Base-by-base conservation (phyloP, 495 filamentous ascomycete genomes). In the Penicillium soppii region DNA sequence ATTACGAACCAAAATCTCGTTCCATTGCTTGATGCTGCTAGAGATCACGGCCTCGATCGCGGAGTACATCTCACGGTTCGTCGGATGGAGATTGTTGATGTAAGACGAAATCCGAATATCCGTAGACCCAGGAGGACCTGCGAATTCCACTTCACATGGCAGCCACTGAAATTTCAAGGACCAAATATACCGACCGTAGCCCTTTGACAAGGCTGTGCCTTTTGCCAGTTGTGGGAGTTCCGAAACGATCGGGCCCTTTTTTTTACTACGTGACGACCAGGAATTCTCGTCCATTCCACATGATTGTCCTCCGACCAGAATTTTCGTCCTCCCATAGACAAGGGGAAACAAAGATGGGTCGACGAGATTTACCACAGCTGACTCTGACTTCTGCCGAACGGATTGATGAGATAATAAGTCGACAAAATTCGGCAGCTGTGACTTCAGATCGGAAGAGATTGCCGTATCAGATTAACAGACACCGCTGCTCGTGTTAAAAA, bases 61-160 rank as follows among this genome's bases (percentile, higher is more conserved):
- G 9, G 46, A 25, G 35, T 56, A 56, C 10, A 36, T 23, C 32
- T 56, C 26, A 8, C 6, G 4, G 25, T 69, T 45, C 0, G n/a
- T 25, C 0, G 84, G 82, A 54, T 85, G 79, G 0, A 86, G 57
- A 50, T 86, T 87, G 56, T 87, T 87, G 65, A 87, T 77, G 52
- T 86, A 82, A 20, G 63, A 70, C 53, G 38, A 46, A 58, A 53
- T 16, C 48, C 23, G 27, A 30, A 47, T 39, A 23, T 37, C 50
- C 52, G 13, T 69, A 65, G 2, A 54, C 15, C 53, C 42, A n/a
- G 42, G 13, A 22, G 54, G 36, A 16, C 62, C 62, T 0, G 45
- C 43, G 35, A 83, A 70, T 16, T 66, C 41, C 12, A 87, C 72
- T 19, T 86, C 70, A 36, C 71, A 76, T 0, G 84, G 83, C 10